Percentiles rank a stretch among this genome's conserved stretches.
Evolutionary conservation across 257 asterid species (phyloP).

Genomic region (Rhazya stricta): DNA sequence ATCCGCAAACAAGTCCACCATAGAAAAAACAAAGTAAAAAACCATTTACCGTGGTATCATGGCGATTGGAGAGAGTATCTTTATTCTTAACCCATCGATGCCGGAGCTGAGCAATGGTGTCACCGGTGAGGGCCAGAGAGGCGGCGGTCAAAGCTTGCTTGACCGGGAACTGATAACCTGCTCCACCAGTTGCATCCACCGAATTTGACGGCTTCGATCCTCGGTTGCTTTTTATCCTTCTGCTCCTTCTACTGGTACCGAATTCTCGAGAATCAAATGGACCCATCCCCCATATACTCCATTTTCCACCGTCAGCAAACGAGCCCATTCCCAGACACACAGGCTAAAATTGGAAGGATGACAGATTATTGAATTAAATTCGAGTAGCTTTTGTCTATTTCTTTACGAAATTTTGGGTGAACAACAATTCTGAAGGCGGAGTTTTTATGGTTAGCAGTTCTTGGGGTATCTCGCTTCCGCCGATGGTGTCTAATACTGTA

Average conservation of each 20-base stretch:
- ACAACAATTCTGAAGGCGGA: not conserved
- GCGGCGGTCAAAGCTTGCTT: slow-evolving; percentile 69
- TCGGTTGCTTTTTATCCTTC: slow-evolving; percentile 10
- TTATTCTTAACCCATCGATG: slow-evolving; percentile 47
- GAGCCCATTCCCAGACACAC: slow-evolving; percentile 23
- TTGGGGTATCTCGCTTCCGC: not conserved
- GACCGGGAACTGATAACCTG: slow-evolving; percentile 37
- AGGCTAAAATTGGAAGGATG: not conserved
- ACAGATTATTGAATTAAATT: not conserved
- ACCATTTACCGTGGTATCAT: slow-evolving; percentile 29
- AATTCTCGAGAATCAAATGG: slow-evolving; percentile 20
- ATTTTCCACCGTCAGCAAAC: slow-evolving; percentile 32
- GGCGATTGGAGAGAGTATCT: slow-evolving; percentile 22
- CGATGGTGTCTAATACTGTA: no score
- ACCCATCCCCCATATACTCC: slow-evolving; percentile 30
- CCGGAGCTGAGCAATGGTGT: slow-evolving; percentile 70
- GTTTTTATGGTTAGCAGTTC: not conserved
- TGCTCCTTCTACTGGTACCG: slow-evolving; percentile 6
- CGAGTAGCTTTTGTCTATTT: not conserved
- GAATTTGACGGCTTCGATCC: slow-evolving; percentile 25
- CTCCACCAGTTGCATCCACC: slow-evolving; percentile 24
- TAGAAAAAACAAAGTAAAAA: not conserved
- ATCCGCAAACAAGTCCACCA: not conserved
- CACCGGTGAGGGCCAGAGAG: slow-evolving; percentile 64
- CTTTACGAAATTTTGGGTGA: not conserved